Evolutionary conservation across 2,329 filamentous ascomycete species (phyloP).

Genomic region (Epichloe brachyelytri): DNA sequence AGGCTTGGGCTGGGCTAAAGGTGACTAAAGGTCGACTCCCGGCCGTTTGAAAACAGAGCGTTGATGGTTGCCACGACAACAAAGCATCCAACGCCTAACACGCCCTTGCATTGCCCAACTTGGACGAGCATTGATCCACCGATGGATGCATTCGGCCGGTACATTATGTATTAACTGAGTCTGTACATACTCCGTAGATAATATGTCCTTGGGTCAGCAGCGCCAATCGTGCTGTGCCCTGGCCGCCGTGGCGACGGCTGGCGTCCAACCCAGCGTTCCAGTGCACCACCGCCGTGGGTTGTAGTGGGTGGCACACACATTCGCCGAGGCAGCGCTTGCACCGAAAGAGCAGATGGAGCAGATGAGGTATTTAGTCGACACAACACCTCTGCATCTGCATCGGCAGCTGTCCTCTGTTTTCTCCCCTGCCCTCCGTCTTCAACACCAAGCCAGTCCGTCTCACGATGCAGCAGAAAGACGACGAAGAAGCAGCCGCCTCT

Average conservation of each 20-base stretch:
- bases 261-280: conserved; percentile 1
- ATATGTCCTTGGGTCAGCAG: too few relatives aligned
- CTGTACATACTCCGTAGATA: too few relatives aligned
- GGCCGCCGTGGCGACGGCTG: neutral
- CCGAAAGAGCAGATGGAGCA: neutral
- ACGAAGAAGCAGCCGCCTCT: conserved; percentile 7
- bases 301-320: neutral
- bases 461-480: conserved; percentile 11
- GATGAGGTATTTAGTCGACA: neutral
- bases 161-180: too few relatives aligned
- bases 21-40: conserved; percentile 1
- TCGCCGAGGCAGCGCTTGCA: neutral
- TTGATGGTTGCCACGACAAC: conserved; percentile 10
- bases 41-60: conserved; percentile 9
- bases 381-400: neutral
- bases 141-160: too few relatives aligned
- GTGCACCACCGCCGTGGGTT: neutral
- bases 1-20: neutral
- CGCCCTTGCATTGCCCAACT: neutral
- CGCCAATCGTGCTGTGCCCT: neutral
- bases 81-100: neutral
- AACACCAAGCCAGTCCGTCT: conserved; percentile 8
- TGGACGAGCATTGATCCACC: too few relatives aligned
- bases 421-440: neutral
- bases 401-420: neutral